Conservation (phyloP, 2,329 filamentous ascomycete genomes). For the Fusarium nisikadoi region DNA sequence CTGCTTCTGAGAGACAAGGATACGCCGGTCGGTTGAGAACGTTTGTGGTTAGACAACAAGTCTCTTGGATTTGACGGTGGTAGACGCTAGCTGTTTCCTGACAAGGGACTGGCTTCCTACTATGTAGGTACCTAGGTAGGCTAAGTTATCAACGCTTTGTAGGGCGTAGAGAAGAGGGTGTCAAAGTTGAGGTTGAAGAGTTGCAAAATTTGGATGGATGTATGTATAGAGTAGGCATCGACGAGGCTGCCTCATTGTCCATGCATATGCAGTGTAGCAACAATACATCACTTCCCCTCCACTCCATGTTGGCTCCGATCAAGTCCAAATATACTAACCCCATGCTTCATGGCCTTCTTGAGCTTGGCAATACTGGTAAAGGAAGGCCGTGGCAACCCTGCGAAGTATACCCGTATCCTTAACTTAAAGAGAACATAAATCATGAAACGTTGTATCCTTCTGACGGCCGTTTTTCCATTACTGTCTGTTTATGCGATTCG, state of each 20-base stretch:
- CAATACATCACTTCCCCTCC: neutral
- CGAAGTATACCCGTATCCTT: neutral
- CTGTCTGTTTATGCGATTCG: neutral
- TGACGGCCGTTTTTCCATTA: slow-evolving; percentile 15
- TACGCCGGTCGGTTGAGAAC: slow-evolving; percentile 34
- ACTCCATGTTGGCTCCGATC: neutral
- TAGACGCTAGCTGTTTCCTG: slow-evolving; percentile 32
- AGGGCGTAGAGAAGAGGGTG: neutral
- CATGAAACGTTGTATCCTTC: slow-evolving; percentile 14
- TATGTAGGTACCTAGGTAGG: too few relatives aligned
- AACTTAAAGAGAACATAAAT: neutral
- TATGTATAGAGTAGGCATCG: neutral
- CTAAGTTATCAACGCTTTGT: neutral
- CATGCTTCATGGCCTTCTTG: neutral
- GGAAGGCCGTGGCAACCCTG: slow-evolving; percentile 4
- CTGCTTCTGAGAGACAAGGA: slow-evolving; percentile 20
- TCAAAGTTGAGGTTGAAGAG: neutral
- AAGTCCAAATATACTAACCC: neutral
- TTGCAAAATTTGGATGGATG: neutral
- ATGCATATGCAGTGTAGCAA: neutral
- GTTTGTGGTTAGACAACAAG: slow-evolving; percentile 37
- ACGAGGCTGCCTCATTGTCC: neutral
- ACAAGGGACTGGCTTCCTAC: slow-evolving; percentile 3
- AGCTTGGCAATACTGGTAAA: slow-evolving; percentile 20
- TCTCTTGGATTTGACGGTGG: slow-evolving; percentile 17